These are phyloP conservation scores for Phytophthora cactorum DNA, from an alignment of 352 stramenopile species.

Conservation along the genomic window DNA sequence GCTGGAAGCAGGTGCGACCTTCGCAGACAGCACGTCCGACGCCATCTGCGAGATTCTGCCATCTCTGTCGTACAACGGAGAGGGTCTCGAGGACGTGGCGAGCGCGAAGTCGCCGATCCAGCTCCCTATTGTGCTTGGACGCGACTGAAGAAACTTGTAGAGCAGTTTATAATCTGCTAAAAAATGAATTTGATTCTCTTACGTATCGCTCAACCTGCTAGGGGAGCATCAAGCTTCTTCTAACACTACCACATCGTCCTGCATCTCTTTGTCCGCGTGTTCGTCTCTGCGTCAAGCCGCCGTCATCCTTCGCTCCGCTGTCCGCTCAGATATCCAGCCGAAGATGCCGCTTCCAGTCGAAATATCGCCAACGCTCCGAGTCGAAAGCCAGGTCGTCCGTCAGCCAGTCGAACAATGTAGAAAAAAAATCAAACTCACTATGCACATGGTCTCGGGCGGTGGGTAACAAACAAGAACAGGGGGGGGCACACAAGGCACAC, in stretches of 20 bases:
- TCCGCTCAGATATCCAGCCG: conserved; percentile 13
- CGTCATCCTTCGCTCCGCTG: conserved; percentile 29
- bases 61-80: conserved; percentile 83
- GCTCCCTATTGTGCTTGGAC: conserved; percentile 40
- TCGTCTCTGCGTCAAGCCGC: conserved; percentile 4
- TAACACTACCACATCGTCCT: conserved; percentile 27
- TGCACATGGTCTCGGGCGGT: conserved; percentile 39
- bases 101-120: conserved; percentile 49
- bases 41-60: conserved; percentile 78
- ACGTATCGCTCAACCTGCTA: conserved; percentile 32
- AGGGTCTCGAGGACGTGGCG: conserved; percentile 65
- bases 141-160: conserved; percentile 9
- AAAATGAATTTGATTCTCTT: conserved; percentile 35
- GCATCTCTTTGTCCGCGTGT: conserved; percentile 6
- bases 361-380: conserved; percentile 14
- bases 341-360: conserved; percentile 7
- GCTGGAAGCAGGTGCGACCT: conserved; percentile 46
- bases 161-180: conserved; percentile 5
- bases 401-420: conserved; percentile 38
- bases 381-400: conserved; percentile 27
- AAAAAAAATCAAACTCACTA: conserved; percentile 46
- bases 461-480: conserved; percentile 46
- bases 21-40: conserved; percentile 35
- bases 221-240: conserved; percentile 24
- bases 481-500: conserved; percentile 40